A percentile compares a stretch with the other conserved stretches of the same genome.
Evolutionary conservation across 768 basidiomycete genomes (phyloP).

Genomic region (Boletus fagicola): DNA sequence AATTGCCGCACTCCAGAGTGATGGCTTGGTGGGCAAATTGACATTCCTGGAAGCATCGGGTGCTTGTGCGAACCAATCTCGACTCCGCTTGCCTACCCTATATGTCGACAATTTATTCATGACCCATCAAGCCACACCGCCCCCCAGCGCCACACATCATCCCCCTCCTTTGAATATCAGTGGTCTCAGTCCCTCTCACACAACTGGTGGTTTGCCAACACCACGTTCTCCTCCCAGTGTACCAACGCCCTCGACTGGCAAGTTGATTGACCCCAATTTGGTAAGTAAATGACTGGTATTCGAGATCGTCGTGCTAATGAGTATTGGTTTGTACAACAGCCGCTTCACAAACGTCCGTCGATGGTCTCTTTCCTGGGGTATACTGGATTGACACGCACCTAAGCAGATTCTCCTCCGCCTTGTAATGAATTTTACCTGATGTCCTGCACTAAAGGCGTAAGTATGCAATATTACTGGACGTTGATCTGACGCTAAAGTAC

Average conservation of each 20-base stretch:
- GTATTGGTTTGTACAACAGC: constrained; percentile 39
- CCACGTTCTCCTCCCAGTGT: constrained; percentile 58
- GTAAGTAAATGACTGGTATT: constrained; percentile 36
- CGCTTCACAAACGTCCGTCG: constrained; percentile 71
- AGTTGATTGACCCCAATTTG: constrained; percentile 60
- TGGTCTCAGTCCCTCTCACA: constrained; percentile 39
- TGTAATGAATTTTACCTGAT: constrained; percentile 85
- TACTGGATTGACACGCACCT: constrained; percentile 6
- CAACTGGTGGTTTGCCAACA: constrained; percentile 63
- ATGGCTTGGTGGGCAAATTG: constrained; percentile 65
- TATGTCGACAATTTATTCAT: constrained; percentile 51
- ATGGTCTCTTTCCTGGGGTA: constrained; percentile 5
- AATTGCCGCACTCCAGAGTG: constrained; percentile 54
- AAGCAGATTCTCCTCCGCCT: constrained; percentile 73
- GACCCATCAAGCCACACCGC: constrained; percentile 27
- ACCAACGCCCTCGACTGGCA: constrained; percentile 25
- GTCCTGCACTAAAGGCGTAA: constrained; percentile 76
- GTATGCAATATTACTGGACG: constrained; percentile 16
- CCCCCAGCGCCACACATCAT: constrained; percentile 33
- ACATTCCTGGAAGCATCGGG: constrained; percentile 55
- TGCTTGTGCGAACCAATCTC: constrained; percentile 42
- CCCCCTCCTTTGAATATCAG: constrained; percentile 49
- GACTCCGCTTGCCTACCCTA: constrained; percentile 52
- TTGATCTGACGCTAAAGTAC: constrained; percentile 15
- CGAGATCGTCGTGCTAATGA: constrained; percentile 8